phyloP scores from a whole-genome alignment of 1,284 basidiomycete species.

The Schizophyllum amplum region DNA sequence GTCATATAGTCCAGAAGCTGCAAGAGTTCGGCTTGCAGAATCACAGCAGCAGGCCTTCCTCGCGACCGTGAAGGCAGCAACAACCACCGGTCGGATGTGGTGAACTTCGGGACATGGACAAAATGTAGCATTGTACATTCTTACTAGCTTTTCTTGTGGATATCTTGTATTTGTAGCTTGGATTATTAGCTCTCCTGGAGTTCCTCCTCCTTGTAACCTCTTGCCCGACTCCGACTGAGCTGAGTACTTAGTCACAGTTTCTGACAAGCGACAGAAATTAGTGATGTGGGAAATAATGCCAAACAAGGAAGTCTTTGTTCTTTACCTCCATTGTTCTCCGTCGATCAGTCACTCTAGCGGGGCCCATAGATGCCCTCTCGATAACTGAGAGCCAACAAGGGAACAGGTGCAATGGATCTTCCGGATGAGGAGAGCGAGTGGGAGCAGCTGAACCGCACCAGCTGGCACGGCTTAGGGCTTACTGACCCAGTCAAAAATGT shows the following conservation, averaged over 20 bases:
- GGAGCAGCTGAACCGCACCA: constrained; percentile 46
- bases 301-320: not conserved
- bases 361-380: too few relatives aligned
- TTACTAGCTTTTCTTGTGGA: not conserved
- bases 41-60: not conserved
- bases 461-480: constrained; percentile 67
- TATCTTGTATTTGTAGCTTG: not conserved
- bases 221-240: too few relatives aligned
- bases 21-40: not conserved
- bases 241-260: too few relatives aligned
- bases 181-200: not conserved
- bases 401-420: not conserved
- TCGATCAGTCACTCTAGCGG: too few relatives aligned
- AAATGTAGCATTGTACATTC: not conserved
- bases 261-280: too few relatives aligned
- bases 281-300: not conserved
- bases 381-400: not conserved
- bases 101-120: not conserved
- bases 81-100: not conserved
- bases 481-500: constrained; percentile 75
- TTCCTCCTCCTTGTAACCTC: not conserved
- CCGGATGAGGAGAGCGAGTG: constrained; percentile 43
- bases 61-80: not conserved
- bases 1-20: not conserved
- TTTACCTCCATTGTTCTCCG: not conserved